A percentile compares a stretch with the other conserved stretches of the same genome.
Evolutionary conservation across 345 rosid genomes (phyloP).

Genomic region (Eutrema yunnanense): DNA sequence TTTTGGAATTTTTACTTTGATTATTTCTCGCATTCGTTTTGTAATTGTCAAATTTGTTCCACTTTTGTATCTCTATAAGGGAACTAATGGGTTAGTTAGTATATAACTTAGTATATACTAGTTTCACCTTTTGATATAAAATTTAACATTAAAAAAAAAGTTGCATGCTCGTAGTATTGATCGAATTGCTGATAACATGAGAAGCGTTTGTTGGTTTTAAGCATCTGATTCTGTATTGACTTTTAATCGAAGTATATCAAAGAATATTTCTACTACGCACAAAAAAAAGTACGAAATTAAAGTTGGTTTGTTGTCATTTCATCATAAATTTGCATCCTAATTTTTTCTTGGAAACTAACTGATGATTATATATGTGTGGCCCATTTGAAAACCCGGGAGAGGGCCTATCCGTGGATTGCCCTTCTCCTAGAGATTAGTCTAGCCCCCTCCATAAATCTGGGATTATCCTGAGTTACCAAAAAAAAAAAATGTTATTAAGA

Average conservation of each 20-base stretch:
- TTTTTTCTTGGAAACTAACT: not conserved
- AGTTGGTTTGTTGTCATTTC: slow-evolving; percentile 20
- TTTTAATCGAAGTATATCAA: not conserved
- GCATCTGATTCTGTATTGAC: not conserved
- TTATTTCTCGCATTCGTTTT: too few relatives aligned
- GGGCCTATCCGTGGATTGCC: too few relatives aligned
- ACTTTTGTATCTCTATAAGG: too few relatives aligned
- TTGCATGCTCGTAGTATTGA: not conserved
- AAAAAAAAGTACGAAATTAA: not conserved
- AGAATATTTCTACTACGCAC: not conserved
- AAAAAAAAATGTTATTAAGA: not conserved
- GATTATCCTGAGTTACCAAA: too few relatives aligned
- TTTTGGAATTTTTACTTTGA: too few relatives aligned
- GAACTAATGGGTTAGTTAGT: too few relatives aligned
- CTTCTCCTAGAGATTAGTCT: too few relatives aligned
- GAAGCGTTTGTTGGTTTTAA: not conserved
- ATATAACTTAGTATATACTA: too few relatives aligned
- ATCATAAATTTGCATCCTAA: slow-evolving; percentile 9
- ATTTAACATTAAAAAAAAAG: not conserved
- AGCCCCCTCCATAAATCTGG: too few relatives aligned
- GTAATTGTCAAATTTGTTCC: too few relatives aligned
- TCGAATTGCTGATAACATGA: not conserved
- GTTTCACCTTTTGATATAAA: not conserved
- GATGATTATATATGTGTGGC: slow-evolving; percentile 8
- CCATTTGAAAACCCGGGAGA: too few relatives aligned